phyloP scores from a whole-genome alignment of 78 protist genomes.

The Anaeramoeba flamelloides region DNA sequence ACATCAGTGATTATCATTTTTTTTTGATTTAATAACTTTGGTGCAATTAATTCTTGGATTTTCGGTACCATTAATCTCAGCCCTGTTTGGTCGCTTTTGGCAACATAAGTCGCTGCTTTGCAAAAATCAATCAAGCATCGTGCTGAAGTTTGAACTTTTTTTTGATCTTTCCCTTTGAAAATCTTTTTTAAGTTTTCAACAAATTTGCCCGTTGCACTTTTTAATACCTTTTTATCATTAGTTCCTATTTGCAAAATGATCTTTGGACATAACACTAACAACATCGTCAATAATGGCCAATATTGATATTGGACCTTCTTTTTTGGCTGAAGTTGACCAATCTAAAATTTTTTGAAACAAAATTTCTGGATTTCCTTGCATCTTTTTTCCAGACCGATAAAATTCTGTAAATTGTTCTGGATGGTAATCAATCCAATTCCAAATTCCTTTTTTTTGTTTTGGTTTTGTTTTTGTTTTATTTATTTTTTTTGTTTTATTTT shows the following conservation, averaged over 20 bases:
- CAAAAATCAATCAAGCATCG: slow-evolving; percentile 39
- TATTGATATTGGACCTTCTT: slow-evolving; percentile 25
- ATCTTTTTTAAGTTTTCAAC: too few species aligned
- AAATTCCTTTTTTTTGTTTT: not conserved
- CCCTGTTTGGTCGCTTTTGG: slow-evolving; percentile 32
- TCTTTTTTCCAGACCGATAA: not conserved
- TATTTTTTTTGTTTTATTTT: too few species aligned
- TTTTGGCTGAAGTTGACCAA: slow-evolving; percentile 16
- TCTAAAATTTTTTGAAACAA: slow-evolving; percentile 28
- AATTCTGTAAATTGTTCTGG: not conserved
- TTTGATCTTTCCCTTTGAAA: too few species aligned
- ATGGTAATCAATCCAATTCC: not conserved
- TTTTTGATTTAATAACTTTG: too few species aligned
- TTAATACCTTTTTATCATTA: not conserved
- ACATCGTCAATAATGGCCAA: slow-evolving; percentile 41
- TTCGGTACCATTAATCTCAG: slow-evolving; percentile 37
- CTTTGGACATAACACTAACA: slow-evolving; percentile 37
- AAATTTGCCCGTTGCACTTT: slow-evolving; percentile 16
- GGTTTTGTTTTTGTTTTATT: too few species aligned
- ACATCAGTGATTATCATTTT: too few species aligned
- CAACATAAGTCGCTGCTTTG: slow-evolving; percentile 39
- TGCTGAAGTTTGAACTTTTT: slow-evolving; percentile 19
- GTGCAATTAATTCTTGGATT: too few species aligned
- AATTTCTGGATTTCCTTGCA: slow-evolving; percentile 19
- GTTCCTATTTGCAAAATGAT: slow-evolving; percentile 14